Conservation (phyloP, 164 flowering plant species). For the Sedum album region DNA sequence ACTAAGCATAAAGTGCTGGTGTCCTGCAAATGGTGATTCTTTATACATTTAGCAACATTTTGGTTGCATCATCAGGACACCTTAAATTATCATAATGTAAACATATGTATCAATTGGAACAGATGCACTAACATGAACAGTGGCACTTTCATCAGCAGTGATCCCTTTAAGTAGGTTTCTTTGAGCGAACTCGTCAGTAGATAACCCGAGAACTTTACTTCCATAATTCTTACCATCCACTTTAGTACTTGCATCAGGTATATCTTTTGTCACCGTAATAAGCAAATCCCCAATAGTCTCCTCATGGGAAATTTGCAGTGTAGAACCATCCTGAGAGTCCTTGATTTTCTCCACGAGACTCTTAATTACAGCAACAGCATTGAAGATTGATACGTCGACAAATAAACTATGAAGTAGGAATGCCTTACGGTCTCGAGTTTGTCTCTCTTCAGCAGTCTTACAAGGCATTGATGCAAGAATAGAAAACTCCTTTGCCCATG, state of each 20-base stretch:
- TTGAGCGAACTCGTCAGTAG: constrained; percentile 51
- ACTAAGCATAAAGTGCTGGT: constrained; percentile 83
- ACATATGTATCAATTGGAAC: not conserved
- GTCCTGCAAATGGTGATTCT: constrained; percentile 45
- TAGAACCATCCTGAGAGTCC: constrained; percentile 18
- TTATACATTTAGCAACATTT: not conserved
- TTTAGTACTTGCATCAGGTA: constrained; percentile 62
- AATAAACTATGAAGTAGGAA: constrained; percentile 85
- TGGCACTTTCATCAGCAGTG: constrained; percentile 94
- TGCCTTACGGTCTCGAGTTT: constrained; percentile 80
- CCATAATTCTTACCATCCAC: constrained; percentile 76
- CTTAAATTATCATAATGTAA: not conserved
- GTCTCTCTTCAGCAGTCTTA: constrained; percentile 89
- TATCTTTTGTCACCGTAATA: constrained; percentile 58
- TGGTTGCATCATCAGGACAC: not conserved
- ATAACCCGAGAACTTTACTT: constrained; percentile 46
- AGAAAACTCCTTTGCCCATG: constrained; percentile 74
- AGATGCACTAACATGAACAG: constrained; percentile 63
- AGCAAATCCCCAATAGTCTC: constrained; percentile 66
- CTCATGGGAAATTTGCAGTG: constrained; percentile 29
- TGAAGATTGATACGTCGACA: constrained; percentile 81
- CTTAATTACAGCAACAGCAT: constrained; percentile 59
- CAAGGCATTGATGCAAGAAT: constrained; percentile 86
- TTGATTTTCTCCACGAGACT: constrained; percentile 28
- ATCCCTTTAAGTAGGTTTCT: constrained; percentile 89